Evolutionary conservation across 2,329 filamentous ascomycete genomes (phyloP).

Genomic region (Cladosporium colombiae): DNA sequence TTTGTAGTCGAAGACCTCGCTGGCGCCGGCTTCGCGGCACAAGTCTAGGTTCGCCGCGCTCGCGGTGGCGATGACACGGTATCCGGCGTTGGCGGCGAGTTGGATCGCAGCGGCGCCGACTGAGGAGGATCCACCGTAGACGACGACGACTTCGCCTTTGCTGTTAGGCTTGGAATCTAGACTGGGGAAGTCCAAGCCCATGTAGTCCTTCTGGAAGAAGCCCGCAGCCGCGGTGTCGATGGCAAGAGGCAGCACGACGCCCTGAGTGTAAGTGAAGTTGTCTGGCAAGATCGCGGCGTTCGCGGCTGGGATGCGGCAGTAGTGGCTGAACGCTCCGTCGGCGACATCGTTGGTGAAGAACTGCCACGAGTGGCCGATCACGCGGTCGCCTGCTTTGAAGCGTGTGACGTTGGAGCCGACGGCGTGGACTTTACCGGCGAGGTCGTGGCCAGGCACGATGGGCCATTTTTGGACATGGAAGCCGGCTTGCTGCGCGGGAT

Average conservation of each 20-base stretch:
- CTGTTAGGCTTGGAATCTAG: conserved; percentile 22
- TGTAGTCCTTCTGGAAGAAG: conserved; percentile 28
- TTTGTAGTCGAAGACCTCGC: conserved; percentile 33
- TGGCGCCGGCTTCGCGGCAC: conserved; percentile 28
- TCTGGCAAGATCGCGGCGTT: conserved; percentile 39
- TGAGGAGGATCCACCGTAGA: conserved; percentile 35
- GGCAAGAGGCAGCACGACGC: conserved; percentile 39
- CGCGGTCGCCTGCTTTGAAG: conserved; percentile 30
- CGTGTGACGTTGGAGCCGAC: conserved; percentile 32
- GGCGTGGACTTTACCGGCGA: conserved; percentile 32
- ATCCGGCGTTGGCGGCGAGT: conserved; percentile 33
- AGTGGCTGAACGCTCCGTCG: conserved; percentile 31
- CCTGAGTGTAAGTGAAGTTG: conserved; percentile 38
- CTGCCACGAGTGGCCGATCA: conserved; percentile 25
- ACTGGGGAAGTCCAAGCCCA: conserved; percentile 22
- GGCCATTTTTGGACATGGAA: conserved; percentile 32
- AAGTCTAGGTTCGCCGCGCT: conserved; percentile 31
- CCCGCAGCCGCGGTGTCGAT: conserved; percentile 39
- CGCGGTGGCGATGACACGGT: conserved; percentile 35
- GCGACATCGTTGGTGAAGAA: conserved; percentile 24
- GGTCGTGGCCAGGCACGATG: conserved; percentile 32
- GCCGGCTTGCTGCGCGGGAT: conserved; percentile 22
- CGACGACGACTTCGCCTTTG: conserved; percentile 36
- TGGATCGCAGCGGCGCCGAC: conserved; percentile 34
- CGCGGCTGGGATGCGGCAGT: conserved; percentile 35